These are phyloP conservation scores for Leishmania aethiopica DNA, from an alignment of 208 protist species.

Conservation along the genomic window DNA sequence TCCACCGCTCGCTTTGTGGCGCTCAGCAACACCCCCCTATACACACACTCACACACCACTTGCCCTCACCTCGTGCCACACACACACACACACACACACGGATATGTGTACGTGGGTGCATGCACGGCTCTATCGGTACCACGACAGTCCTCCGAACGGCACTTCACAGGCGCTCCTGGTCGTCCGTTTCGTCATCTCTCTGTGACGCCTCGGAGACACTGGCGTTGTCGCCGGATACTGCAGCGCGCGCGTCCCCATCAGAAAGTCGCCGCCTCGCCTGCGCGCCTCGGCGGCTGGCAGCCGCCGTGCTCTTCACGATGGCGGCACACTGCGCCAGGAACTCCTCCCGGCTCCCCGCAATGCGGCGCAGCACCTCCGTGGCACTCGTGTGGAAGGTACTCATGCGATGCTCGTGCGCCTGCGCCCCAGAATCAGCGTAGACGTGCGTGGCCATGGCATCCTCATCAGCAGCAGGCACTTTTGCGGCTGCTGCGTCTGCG, in stretches of 20 bases:
- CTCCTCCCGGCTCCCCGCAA: constrained; percentile 74
- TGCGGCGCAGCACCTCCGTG: constrained; percentile 69
- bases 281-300: constrained; percentile 5
- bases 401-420: constrained; percentile 62
- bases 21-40: background rate
- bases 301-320: constrained; percentile 55
- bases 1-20: background rate
- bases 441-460: constrained; percentile 4
- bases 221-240: background rate
- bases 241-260: background rate
- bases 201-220: background rate
- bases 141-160: background rate
- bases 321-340: constrained; percentile 75
- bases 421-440: constrained; percentile 14
- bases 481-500: background rate
- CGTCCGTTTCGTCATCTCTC: background rate
- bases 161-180: background rate
- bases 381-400: constrained; percentile 70
- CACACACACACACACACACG: background rate
- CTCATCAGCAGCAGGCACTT: background rate
- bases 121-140: background rate
- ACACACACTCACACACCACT: background rate
- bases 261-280: background rate
- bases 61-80: background rate
- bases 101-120: background rate